Evolutionary conservation across 1,284 basidiomycete genomes (phyloP), one percentile per base, ranked within the genome.

Genomic region (Mycocalia duriaeana): DNA sequence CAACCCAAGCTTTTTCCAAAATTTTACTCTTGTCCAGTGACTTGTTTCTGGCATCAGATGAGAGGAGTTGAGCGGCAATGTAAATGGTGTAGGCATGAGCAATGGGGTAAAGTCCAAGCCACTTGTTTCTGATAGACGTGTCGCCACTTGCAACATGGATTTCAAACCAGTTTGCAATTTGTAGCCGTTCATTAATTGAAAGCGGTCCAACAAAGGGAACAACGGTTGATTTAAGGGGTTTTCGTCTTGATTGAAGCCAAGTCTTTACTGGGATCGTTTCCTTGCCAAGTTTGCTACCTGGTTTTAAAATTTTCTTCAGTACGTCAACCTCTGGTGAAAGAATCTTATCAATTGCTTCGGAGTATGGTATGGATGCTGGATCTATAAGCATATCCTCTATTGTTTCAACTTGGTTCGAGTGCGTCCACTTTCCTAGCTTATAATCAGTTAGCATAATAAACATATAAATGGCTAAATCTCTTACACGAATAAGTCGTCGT

Each of bases 351-450:
- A 50, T 42, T 13, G 22, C 22, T 8, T 35, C 14, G 2, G 48
- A 42, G 26, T 51, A 53, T 9, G 45, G 34, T 13, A 52, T 37
- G 2, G 19, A 46, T 13, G 50, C 36, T 0, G 53, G 55, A 25
- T 55, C 40, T 2, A 42, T 13, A 14, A 57, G 48, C 19, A 54
- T 49, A 13, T 57, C 56, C n/a, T 55, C 54, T 1, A 44, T 3
- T 0, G 49, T 47, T 18, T 41, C 38, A 20, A 49, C 26, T 16
- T 53, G 35, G 24, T 47, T 37, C 4, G 54, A 28, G 23, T 52
- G 54, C 5, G 35, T 42, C 55, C 55, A 57, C 44, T 49, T 46
- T 13, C 55, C 53, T 19, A 57, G 50, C 53, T 57, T 19, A 36
- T 23, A 22, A 37, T 39, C 22, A 11, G 20, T 22, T 20, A 25